Evolutionary conservation across 2,329 filamentous ascomycete species (phyloP), one percentile per base, ranked within the genome.

Genomic region (Fusarium pseudograminearum): DNA sequence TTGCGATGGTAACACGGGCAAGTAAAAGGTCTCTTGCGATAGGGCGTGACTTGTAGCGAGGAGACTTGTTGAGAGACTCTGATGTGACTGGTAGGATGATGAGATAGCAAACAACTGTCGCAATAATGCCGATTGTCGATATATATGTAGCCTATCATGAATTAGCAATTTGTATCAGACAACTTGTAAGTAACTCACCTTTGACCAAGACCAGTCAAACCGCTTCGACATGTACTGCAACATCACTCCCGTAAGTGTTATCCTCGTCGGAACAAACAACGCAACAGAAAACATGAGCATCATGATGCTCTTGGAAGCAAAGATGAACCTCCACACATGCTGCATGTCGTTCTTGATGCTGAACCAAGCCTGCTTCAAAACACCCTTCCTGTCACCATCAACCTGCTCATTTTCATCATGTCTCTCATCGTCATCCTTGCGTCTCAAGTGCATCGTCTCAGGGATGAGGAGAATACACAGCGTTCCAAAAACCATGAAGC

Each of bases 171-270:
- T 1, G 18, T 3, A 7, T 6, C 0, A 20, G 6, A 18, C 0
- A 4, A 6, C 6, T 18, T 2, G 16, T 0, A 14, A 5, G 15
- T 6, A 7, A 30, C 76, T 57, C 64, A 82, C 81, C 56, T 77
- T 78, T 41, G 79, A 81, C 82, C 83, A 84, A 10, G 80, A 80
- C 80, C 85, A 84, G 31, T 76, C 53, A 72, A 86, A 88, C 8
- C 85, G 80, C 48, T 82, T 84, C 2, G 83, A 84, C 56, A 84
- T 79, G 70, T 88, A 88, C 70, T 89, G 87, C 4, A 88, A 70
- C 8, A 86, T 61, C 24, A 79, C 79, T 26, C 78, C 74, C 0
- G 77, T 41, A 7, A 80, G 56, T 11, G 77, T 74, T 16, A 81
- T 74, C 2, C 74, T 72, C 18, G 82, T 64, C 1, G 77, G 73